A percentile compares a stretch with the other conserved stretches of the same genome.
These are phyloP conservation scores for Candida railenensis DNA, from an alignment of 805 yeast species.

Conservation along the genomic window DNA sequence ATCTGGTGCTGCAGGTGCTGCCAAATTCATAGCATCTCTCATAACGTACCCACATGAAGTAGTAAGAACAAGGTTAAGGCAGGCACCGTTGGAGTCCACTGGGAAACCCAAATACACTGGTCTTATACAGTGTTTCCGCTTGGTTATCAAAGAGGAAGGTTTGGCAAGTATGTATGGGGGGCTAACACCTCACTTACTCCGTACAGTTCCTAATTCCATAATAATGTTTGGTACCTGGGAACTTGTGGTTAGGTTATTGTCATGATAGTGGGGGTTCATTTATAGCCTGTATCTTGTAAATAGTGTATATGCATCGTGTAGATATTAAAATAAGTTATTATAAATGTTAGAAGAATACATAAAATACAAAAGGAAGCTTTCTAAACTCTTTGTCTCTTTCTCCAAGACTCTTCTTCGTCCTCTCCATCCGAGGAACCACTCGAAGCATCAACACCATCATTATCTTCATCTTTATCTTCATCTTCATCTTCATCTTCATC, in stretches of 20 bases:
- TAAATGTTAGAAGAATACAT: too few species aligned
- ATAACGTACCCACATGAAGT: slow-evolving; percentile 98
- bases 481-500: not conserved
- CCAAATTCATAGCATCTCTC: slow-evolving; percentile 88
- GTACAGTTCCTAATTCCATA: slow-evolving; percentile 97
- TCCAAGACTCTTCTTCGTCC: slow-evolving; percentile 9
- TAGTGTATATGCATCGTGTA: slow-evolving; percentile 4
- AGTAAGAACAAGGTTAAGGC: slow-evolving; percentile 91
- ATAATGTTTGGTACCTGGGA: slow-evolving; percentile 99
- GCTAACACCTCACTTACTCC: slow-evolving; percentile 89
- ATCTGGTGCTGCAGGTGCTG: slow-evolving; percentile 97
- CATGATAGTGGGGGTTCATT: slow-evolving; percentile 9
- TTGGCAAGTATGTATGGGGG: slow-evolving; percentile 94
- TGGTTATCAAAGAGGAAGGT: slow-evolving; percentile 91
- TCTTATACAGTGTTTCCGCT: slow-evolving; percentile 77
- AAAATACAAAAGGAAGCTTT: not conserved
- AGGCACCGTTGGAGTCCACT: slow-evolving; percentile 74
- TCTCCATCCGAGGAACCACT: slow-evolving; percentile 5
- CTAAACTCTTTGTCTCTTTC: not conserved
- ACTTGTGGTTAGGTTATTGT: slow-evolving; percentile 44
- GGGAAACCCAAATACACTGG: slow-evolving; percentile 90
- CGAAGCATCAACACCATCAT: slow-evolving; percentile 8
- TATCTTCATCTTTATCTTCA: not conserved
- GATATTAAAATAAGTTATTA: not conserved
- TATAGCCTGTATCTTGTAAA: not conserved